Evolutionary conservation across 805 yeast species (phyloP), one percentile per base, ranked within the genome.

Genomic region (Candida parachauliodes): DNA sequence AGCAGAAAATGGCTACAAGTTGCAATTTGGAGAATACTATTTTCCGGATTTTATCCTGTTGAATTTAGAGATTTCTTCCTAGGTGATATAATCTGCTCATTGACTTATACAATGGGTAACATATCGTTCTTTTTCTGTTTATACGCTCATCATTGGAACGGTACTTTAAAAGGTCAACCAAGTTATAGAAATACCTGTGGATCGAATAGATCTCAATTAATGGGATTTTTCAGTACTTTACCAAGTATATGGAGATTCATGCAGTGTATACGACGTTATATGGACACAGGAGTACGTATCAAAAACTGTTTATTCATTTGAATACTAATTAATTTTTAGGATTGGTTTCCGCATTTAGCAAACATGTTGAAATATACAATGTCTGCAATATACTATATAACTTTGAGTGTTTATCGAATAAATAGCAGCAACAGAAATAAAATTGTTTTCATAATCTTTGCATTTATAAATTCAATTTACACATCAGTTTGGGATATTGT

Each of bases 281-380:
- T 81, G 19, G 98, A 93, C 55, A 83, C 97, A 0, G 91, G 94
- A 2, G 30, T 28, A 28, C 14, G 30, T 28, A 28, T 14, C 7
- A 28, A n/a, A n/a, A n/a, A n/a, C n/a, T n/a, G n/a, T n/a, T n/a
- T 8, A 28, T 28, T 28, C 16, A 8, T 6, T 11, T 16, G 5
- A 11, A 12, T 28, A 28, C 30, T 28, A 28, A 28, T 18, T 6
- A 15, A n/a, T n/a, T 28, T 8, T 5, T 28, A 28, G 30, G 96
- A 89, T 52, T 83, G 89, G 85, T 93, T 93, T 55, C 98, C 98
- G 0, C 98, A 93, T 69, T 61, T 91, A 41, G 91, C 95, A 4
- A 93, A 93, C 51, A 87, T 87, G 70, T 51, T 70, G 23, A 93
- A 93, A 59, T 93, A 91, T 55, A 51, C 74, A 1, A 61, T 82